Evolutionary conservation across 495 filamentous ascomycete species (phyloP), one percentile per base, ranked within the genome.

Genomic region (Xylaria sp.): DNA sequence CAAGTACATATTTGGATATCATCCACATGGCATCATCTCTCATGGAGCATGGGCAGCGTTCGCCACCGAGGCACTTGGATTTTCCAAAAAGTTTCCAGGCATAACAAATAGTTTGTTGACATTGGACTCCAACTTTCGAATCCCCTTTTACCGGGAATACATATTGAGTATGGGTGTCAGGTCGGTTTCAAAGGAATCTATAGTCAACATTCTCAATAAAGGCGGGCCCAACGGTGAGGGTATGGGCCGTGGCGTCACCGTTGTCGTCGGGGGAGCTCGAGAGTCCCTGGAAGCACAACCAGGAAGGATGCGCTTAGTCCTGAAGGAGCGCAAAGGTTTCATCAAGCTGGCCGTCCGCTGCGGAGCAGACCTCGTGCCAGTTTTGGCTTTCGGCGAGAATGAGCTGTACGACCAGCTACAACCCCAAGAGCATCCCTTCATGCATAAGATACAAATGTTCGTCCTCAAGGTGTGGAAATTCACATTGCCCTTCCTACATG

Each of bases 1-100:
- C 69, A 98, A 98, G 82, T 99, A 98, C 82, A 95, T 99, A 73
- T 97, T 99, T 77, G 96, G 97, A 52, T 98, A 98, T 79, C 96
- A 98, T 77, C 95, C 95, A 0, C 95, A 98, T 79, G 96, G 96
- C 50, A 98, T 99, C 80, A 97, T 99, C 75, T 94, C 92, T 17
- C 93, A 97, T 76, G 96, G 96, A 46, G 96, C 97, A 1, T 98
- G 96, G 80, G 93, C 92, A 4, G 91, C 95, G 19, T 98, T 99
- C 73, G 93, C 86, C 37, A 98, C 97, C 7, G 96, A 98, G 73
- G 93, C 93, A 0, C 85, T 97, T 6, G 94, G 96, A 3, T 99
- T 98, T 80, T 88, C 88, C 2, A 87, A 91, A 66, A 88, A 98
- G 33, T 99, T 98, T 74, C 97, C 97, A 0, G 95, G 94, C n/a